Conservation (phyloP, 1,284 basidiomycete species). For the Hemileia vastatrix region DNA sequence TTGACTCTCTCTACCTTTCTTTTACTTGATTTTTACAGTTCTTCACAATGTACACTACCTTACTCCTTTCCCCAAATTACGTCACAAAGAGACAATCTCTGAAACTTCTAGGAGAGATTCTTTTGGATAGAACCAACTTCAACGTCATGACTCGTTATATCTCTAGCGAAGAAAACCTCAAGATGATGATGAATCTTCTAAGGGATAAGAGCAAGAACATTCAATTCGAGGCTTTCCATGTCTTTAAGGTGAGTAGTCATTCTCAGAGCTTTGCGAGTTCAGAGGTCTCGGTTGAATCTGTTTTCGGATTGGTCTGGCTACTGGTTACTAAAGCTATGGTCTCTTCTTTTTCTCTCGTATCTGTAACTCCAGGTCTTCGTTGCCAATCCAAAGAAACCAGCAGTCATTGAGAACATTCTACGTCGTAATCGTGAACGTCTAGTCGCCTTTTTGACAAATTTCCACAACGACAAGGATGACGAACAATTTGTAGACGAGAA, state of each 20-base stretch:
- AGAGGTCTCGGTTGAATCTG: not conserved
- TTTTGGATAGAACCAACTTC: slow-evolving; percentile 94
- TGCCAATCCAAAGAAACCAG: slow-evolving; percentile 96
- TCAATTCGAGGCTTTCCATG: slow-evolving; percentile 98
- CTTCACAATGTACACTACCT: slow-evolving; percentile 83
- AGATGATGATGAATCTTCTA: slow-evolving; percentile 99
- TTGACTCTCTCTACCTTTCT: not conserved
- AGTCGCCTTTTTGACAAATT: slow-evolving; percentile 72
- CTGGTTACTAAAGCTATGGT: no score
- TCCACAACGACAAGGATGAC: slow-evolving; percentile 94
- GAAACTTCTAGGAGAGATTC: slow-evolving; percentile 92
- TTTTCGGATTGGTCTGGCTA: not conserved
- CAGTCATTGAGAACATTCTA: slow-evolving; percentile 82
- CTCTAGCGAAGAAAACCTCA: slow-evolving; percentile 68
- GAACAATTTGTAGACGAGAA: slow-evolving; percentile 45
- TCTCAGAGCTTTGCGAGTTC: no score
- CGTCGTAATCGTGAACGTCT: slow-evolving; percentile 90
- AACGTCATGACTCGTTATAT: slow-evolving; percentile 98
- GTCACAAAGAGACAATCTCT: slow-evolving; percentile 99
- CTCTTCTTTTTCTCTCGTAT: not conserved
- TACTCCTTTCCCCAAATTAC: slow-evolving; percentile 88
- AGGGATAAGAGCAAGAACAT: slow-evolving; percentile 97
- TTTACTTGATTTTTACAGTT: slow-evolving; percentile 53
- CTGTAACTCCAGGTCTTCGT: slow-evolving; percentile 81
- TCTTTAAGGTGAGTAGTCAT: slow-evolving; percentile 80